phyloP scores from a whole-genome alignment of 495 filamentous ascomycete species.

The Talaromyces borbonicus region DNA sequence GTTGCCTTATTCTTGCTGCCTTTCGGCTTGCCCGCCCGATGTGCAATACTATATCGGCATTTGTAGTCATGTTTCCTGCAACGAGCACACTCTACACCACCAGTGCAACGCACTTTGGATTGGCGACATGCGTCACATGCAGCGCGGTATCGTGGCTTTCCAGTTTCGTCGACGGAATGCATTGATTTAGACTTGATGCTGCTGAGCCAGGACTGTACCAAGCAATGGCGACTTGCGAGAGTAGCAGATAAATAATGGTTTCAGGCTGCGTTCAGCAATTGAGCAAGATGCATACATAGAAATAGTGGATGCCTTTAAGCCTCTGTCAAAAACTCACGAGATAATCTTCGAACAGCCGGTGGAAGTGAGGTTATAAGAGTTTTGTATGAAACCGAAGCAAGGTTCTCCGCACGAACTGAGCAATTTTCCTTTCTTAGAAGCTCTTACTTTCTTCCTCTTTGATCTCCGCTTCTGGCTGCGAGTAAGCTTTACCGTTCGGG shows the following conservation, averaged over 20 bases:
- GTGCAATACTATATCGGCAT: slow-evolving; percentile 36
- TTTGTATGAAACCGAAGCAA: too few relatives aligned
- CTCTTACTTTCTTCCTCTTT: not conserved
- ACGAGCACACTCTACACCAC: slow-evolving; percentile 31
- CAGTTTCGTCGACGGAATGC: not conserved
- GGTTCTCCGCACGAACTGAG: too few relatives aligned
- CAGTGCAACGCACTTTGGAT: slow-evolving; percentile 39
- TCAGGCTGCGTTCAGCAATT: too few relatives aligned
- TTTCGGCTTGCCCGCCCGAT: slow-evolving; percentile 38
- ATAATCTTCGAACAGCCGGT: too few relatives aligned
- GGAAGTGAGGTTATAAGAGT: too few relatives aligned
- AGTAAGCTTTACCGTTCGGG: slow-evolving; percentile 1
- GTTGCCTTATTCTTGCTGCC: slow-evolving; percentile 39
- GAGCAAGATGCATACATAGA: too few relatives aligned
- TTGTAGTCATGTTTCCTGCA: slow-evolving; percentile 36
- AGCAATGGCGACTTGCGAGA: not conserved
- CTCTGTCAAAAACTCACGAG: too few relatives aligned
- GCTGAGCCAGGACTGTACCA: not conserved
- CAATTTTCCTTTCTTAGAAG: too few relatives aligned
- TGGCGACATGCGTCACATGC: slow-evolving; percentile 39
- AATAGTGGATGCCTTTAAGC: too few relatives aligned
- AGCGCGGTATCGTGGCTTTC: slow-evolving; percentile 22
- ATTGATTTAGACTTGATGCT: not conserved
- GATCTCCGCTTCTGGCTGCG: not conserved
- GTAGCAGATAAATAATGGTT: too few relatives aligned